Percentiles rank a stretch among this genome's conserved stretches.
These are phyloP conservation scores for Tulasnella calospora DNA, from an alignment of 768 basidiomycete genomes.

Conservation along the genomic window DNA sequence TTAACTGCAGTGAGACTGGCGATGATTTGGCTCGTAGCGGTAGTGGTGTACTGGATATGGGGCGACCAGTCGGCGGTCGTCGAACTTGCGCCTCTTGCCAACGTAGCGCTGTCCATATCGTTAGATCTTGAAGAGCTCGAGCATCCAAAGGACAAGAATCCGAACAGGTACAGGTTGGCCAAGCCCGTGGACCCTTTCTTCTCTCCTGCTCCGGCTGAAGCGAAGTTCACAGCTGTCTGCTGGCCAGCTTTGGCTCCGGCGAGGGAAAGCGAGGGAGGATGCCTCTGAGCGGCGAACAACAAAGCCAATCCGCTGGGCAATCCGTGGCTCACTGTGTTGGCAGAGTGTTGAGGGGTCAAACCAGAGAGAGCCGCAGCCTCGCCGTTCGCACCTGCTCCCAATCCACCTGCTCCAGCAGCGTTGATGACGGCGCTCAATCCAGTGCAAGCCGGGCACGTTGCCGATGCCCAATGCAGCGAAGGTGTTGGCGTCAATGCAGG, in stretches of 20 bases:
- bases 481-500: too few relatives aligned
- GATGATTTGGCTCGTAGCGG: background rate
- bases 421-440: background rate
- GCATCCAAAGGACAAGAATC: constrained; percentile 6
- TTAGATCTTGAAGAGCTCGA: background rate
- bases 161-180: constrained; percentile 12
- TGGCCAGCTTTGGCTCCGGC: too few relatives aligned
- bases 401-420: background rate
- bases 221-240: background rate
- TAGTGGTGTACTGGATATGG: background rate
- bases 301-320: background rate
- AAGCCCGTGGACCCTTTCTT: background rate
- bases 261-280: background rate
- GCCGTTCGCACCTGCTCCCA: background rate
- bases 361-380: constrained; percentile 15
- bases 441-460: constrained; percentile 24
- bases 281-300: background rate
- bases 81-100: background rate
- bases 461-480: constrained; percentile 18
- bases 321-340: background rate
- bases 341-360: background rate
- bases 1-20: background rate
- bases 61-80: background rate
- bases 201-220: background rate
- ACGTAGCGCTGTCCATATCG: background rate